A percentile compares a stretch with the other conserved stretches of the same genome.
These are phyloP conservation scores for Leucogyrophana mollusca DNA, from an alignment of 768 basidiomycete species.

Conservation along the genomic window DNA sequence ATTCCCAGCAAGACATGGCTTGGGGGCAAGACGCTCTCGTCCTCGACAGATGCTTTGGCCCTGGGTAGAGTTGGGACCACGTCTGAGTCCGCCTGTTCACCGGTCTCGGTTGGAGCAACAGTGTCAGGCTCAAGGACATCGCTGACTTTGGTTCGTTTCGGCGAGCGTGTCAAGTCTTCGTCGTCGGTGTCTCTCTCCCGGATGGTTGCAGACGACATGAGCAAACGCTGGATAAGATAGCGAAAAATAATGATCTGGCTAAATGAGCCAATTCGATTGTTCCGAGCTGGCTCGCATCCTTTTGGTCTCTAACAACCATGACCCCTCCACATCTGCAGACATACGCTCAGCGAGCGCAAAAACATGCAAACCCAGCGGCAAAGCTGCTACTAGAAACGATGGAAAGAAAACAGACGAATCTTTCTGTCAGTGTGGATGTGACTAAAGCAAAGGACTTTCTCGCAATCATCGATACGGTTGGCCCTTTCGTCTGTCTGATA, in stretches of 20 bases:
- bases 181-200: slow-evolving; percentile 56
- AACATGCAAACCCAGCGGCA: slow-evolving; percentile 73
- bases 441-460: slow-evolving; percentile 77
- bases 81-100: neutral
- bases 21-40: slow-evolving; percentile 58
- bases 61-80: slow-evolving; percentile 6
- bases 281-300: neutral
- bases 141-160: slow-evolving; percentile 39
- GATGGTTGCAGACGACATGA: slow-evolving; percentile 32
- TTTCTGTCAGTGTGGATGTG: slow-evolving; percentile 96
- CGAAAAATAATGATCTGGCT: neutral
- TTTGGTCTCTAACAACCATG: slow-evolving; percentile 19
- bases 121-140: slow-evolving; percentile 11
- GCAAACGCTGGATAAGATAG: slow-evolving; percentile 5
- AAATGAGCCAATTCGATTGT: neutral
- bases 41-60: slow-evolving; percentile 8
- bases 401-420: slow-evolving; percentile 84
- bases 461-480: slow-evolving; percentile 83
- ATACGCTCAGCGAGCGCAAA: slow-evolving; percentile 60
- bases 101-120: slow-evolving; percentile 10
- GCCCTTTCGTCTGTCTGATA: slow-evolving; percentile 88
- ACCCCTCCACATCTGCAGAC: slow-evolving; percentile 44
- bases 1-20: slow-evolving; percentile 71
- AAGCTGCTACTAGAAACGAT: slow-evolving; percentile 77
- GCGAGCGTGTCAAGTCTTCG: slow-evolving; percentile 30